Evolutionary conservation across 116 monocot species (phyloP).

Genomic region (Cymodocea nodosa): DNA sequence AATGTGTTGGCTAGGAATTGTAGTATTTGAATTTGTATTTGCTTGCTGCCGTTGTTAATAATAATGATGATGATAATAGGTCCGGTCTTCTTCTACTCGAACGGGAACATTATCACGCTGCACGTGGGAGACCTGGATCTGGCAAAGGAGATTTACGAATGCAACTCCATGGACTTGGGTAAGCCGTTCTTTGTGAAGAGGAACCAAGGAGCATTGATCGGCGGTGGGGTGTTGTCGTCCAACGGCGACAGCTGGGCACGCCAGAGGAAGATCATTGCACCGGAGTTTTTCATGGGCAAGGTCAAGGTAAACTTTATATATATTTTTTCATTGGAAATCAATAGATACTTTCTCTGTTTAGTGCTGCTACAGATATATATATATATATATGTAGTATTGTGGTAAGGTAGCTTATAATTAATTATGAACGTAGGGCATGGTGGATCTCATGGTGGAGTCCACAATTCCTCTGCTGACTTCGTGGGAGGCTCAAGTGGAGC

Average conservation of each 20-base stretch:
- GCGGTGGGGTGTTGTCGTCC: conserved; percentile 36
- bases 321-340: no score
- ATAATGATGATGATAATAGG: no score
- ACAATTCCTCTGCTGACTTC: conserved; percentile 19
- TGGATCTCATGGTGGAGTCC: no score
- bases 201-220: conserved; percentile 29
- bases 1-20: no score
- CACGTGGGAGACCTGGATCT: conserved; percentile 36
- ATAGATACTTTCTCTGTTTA: no score
- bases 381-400: no score
- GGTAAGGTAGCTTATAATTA: no score
- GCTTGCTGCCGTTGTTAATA: no score
- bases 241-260: conserved; percentile 45
- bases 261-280: conserved; percentile 50
- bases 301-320: conserved; percentile 51
- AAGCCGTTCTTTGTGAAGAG: conserved; percentile 28
- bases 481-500: conserved; percentile 35
- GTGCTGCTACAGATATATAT: no score
- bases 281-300: conserved; percentile 67
- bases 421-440: no score
- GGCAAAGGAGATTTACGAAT: conserved; percentile 37
- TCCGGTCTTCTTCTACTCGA: conserved; percentile 37
- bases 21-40: no score
- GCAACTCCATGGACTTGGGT: conserved; percentile 37
- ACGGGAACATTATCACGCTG: conserved; percentile 23